These are phyloP conservation scores for Nicotiana rustica DNA, from an alignment of 305 asterid genomes.

Conservation along the genomic window DNA sequence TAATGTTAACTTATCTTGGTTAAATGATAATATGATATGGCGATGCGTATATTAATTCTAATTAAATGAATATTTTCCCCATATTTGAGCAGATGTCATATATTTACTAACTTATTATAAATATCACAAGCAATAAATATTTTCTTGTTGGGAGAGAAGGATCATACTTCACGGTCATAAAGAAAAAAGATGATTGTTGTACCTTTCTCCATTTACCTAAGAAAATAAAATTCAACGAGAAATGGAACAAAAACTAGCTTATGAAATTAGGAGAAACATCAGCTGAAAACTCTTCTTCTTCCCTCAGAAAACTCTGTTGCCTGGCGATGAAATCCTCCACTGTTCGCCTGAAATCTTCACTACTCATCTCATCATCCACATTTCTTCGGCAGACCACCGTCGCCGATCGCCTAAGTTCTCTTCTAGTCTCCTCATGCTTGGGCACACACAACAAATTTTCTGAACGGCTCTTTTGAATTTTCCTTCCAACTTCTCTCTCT, in stretches of 20 bases:
- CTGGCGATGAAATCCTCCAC: slow-evolving; percentile 67
- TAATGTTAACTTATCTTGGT: no score
- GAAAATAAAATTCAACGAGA: no score
- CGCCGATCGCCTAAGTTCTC: slow-evolving; percentile 52
- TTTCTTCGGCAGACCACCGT: slow-evolving; percentile 52
- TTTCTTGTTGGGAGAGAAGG: neutral
- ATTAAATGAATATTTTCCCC: no score
- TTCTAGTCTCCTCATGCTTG: slow-evolving; percentile 40
- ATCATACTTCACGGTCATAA: no score
- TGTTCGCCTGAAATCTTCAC: slow-evolving; percentile 61
- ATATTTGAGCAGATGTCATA: no score
- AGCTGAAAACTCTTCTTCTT: slow-evolving; percentile 47
- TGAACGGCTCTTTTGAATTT: slow-evolving; percentile 53
- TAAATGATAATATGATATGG: no score
- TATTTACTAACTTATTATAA: no score
- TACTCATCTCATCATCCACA: slow-evolving; percentile 54
- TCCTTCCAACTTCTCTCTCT: neutral
- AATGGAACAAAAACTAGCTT: neutral
- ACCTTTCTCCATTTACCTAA: neutral
- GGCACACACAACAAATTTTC: slow-evolving; percentile 28
- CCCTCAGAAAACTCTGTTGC: slow-evolving; percentile 62
- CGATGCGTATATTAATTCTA: no score
- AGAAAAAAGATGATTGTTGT: no score
- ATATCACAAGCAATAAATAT: no score
- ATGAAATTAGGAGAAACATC: slow-evolving; percentile 31